Conservation (phyloP, 2,329 filamentous ascomycete genomes). For the Aspergillus sp. region DNA sequence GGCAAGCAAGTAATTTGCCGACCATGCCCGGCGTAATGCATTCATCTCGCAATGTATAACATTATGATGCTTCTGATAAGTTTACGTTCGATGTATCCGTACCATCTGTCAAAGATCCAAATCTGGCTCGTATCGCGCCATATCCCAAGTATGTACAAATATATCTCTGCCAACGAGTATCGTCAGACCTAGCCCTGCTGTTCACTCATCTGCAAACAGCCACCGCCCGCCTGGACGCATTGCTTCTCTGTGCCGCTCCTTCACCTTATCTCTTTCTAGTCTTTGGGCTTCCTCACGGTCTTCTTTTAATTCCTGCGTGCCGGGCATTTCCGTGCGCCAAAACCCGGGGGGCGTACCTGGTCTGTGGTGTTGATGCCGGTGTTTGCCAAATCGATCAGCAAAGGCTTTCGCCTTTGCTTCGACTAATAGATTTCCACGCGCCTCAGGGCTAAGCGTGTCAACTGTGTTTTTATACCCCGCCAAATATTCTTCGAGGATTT, state of each 20-base stretch:
- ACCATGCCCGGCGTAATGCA: no score
- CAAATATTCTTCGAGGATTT: constrained; percentile 55
- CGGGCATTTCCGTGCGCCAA: constrained; percentile 87
- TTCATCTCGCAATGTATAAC: neutral
- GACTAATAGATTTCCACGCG: constrained; percentile 67
- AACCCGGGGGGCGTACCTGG: constrained; percentile 78
- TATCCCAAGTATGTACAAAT: neutral
- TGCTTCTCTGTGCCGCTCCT: constrained; percentile 77
- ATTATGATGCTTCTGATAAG: neutral
- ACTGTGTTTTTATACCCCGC: constrained; percentile 41
- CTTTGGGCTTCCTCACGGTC: constrained; percentile 66
- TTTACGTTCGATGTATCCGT: neutral
- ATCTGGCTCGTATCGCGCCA: neutral
- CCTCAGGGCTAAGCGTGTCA: constrained; percentile 55
- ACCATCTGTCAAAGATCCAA: neutral
- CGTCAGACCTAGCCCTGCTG: neutral
- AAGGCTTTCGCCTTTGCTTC: constrained; percentile 72
- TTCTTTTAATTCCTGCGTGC: constrained; percentile 73
- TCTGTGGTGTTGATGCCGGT: constrained; percentile 72
- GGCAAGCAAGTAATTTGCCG: no score
- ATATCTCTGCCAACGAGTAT: neutral
- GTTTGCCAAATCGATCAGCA: constrained; percentile 73
- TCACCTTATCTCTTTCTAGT: constrained; percentile 63
- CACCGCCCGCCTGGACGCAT: constrained; percentile 74
- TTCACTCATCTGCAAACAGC: constrained; percentile 76